A percentile compares a stretch with the other conserved stretches of the same genome.
Evolutionary conservation across 73 alveolate species (phyloP).

Genomic region (Symbiodinium natans): DNA sequence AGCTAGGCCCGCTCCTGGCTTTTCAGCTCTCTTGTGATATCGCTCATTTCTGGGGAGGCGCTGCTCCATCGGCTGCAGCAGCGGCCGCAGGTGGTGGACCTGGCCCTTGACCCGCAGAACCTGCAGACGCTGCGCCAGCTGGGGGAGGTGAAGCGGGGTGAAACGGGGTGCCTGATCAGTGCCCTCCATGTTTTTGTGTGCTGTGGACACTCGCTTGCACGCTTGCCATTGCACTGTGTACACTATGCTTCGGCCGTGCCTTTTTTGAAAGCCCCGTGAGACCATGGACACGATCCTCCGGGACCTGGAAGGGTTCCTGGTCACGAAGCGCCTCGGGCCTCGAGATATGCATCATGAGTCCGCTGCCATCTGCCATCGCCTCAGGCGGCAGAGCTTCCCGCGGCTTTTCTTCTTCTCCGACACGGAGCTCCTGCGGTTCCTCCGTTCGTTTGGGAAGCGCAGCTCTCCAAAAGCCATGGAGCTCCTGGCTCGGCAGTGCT

Average conservation of each 20-base stretch:
- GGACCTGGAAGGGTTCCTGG: not conserved
- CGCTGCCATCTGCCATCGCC: too few species aligned
- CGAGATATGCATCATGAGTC: not conserved
- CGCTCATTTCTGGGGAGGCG: not conserved
- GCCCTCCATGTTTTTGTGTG: too few species aligned
- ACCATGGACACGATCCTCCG: not conserved
- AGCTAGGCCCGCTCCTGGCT: too few species aligned
- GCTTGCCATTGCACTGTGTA: not conserved
- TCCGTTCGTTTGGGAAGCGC: slow-evolving; percentile 19
- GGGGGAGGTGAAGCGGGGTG: not conserved
- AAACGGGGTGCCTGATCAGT: too few species aligned
- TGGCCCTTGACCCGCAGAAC: slow-evolving; percentile 53
- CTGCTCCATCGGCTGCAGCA: slow-evolving; percentile 17
- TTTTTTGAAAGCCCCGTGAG: not conserved
- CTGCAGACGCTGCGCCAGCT: slow-evolving; percentile 24
- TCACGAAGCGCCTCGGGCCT: not conserved
- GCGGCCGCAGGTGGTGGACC: slow-evolving; percentile 38
- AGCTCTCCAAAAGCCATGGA: slow-evolving; percentile 31
- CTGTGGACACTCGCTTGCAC: not conserved
- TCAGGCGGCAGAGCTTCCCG: not conserved
- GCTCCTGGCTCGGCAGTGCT: slow-evolving; percentile 36
- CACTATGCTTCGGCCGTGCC: not conserved
- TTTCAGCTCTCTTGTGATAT: too few species aligned
- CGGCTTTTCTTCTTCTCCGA: slow-evolving; percentile 19
- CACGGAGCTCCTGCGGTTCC: slow-evolving; percentile 9